Evolutionary conservation across 352 stramenopile species (phyloP), one percentile per base, ranked within the genome.

Genomic region (Globisporangium takayamanum): DNA sequence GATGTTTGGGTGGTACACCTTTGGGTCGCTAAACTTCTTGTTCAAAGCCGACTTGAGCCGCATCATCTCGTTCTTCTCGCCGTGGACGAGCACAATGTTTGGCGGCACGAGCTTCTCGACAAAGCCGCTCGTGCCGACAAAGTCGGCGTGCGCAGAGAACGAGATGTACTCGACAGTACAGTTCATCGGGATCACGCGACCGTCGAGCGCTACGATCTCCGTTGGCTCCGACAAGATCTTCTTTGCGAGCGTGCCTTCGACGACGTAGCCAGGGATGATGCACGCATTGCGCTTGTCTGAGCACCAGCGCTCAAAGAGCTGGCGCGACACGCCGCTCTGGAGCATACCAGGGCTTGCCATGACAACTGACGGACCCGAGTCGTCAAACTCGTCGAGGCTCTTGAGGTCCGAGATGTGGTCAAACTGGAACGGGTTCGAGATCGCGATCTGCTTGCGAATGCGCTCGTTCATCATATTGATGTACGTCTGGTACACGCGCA

Each of bases 381-480:
- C 96, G 64, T 98, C 92, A 74, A 99, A 98, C 50, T 95, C 92
- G 55, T 99, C 93, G 72, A 99, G 94, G 25, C 80, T 95, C 73
- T 98, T 98, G 15, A 99, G 71, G 68, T 99, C 98, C 44, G 91
- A 95, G 63, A 99, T 99, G 69, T 97, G 89, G 37, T 95, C 76
- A 66, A 99, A 99, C 46, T 94, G 83, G 71, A 99, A 99, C 22
- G 97, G 97, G 74, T 99, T 99, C 48, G 85, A 95, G 44, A 99
- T 91, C 53, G 98, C 95, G 76, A 99, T 99, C 73, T 98, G 95
- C 67, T 96, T 95, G 50, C 88, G 84, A 49, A 96, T 98, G 58
- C 97, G 86, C 8, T 96, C 88, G 78, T 99, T 99, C 97, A 99
- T 99, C 95, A 99, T 99, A 71, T 99, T 99, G 57, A 99, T 98